Evolutionary conservation across 2,329 filamentous ascomycete genomes (phyloP).

Genomic region (Raffaelea albimanens): DNA sequence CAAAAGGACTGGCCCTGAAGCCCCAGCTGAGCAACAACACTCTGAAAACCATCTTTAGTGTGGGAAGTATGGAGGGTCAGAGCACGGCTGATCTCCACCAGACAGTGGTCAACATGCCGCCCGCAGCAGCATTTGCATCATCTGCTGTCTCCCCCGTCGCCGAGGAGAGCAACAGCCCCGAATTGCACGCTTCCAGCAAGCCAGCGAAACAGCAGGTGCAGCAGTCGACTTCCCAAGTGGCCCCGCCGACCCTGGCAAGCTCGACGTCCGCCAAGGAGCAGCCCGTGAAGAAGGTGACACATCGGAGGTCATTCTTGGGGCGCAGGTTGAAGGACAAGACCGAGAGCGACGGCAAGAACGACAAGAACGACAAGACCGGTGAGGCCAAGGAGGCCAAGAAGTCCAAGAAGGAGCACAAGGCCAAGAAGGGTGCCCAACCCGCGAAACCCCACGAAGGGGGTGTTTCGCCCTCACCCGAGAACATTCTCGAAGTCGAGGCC

Average conservation of each 20-base stretch:
- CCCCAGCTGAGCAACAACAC: slow-evolving; percentile 36
- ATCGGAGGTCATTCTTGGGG: not conserved
- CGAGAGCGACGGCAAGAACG: too few species aligned
- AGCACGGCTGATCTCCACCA: slow-evolving; percentile 10
- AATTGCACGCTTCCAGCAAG: too few species aligned
- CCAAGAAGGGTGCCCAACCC: not conserved
- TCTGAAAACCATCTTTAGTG: slow-evolving; percentile 39
- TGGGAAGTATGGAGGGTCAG: slow-evolving; percentile 31
- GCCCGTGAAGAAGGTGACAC: not conserved
- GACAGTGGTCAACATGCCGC: too few species aligned
- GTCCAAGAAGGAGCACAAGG: not conserved
- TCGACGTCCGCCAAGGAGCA: too few species aligned
- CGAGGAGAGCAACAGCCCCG: not conserved
- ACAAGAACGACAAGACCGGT: slow-evolving; percentile 1
- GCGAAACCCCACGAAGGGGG: not conserved
- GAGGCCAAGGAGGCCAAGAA: slow-evolving; percentile 1
- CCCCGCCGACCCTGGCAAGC: too few species aligned
- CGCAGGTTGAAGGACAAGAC: not conserved
- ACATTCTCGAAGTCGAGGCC: slow-evolving; percentile 12
- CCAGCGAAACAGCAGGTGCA: not conserved
- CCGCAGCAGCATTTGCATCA: not conserved
- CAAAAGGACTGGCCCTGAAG: slow-evolving; percentile 27
- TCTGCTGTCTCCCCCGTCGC: not conserved
- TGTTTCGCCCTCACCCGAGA: slow-evolving; percentile 5
- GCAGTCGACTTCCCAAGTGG: too few species aligned